A percentile compares a stretch with the other conserved stretches of the same genome.
These are phyloP conservation scores for Phialophora verrucosa DNA, from an alignment of 2,329 filamentous ascomycete genomes.

Conservation along the genomic window DNA sequence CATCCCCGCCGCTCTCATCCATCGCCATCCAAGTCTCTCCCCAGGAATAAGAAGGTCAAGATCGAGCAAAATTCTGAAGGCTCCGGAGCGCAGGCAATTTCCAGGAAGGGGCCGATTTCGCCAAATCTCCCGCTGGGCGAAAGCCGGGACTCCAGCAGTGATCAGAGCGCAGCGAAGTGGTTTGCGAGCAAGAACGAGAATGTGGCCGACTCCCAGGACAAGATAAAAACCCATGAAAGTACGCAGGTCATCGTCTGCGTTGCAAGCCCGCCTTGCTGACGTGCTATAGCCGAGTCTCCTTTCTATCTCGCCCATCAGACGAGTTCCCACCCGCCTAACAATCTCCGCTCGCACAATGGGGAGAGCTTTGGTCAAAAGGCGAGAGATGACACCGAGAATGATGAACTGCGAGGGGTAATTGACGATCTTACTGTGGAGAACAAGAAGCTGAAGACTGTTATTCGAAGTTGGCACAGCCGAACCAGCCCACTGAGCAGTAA, in stretches of 20 bases:
- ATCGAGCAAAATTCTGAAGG: constrained; percentile 20
- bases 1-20: constrained; percentile 28
- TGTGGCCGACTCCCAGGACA: constrained; percentile 21
- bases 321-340: constrained; percentile 28
- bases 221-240: constrained; percentile 22
- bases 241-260: background rate
- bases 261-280: constrained; percentile 15
- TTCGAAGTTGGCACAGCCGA: constrained; percentile 71
- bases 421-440: constrained; percentile 87
- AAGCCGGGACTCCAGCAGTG: constrained; percentile 34
- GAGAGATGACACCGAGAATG: constrained; percentile 63
- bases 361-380: constrained; percentile 38
- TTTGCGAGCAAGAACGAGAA: constrained; percentile 37
- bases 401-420: constrained; percentile 81
- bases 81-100: constrained; percentile 3
- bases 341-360: constrained; percentile 35
- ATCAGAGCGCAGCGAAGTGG: constrained; percentile 38
- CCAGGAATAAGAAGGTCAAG: constrained; percentile 31
- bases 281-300: constrained; percentile 45
- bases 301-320: constrained; percentile 43
- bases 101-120: background rate
- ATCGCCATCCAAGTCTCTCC: constrained; percentile 31
- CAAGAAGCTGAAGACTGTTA: constrained; percentile 73
- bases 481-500: constrained; percentile 59
- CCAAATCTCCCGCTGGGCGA: constrained; percentile 16